Percentiles rank a stretch among this genome's conserved stretches.
phyloP scores from a whole-genome alignment of 495 filamentous ascomycete species.

The Amniculicola lignicola region DNA sequence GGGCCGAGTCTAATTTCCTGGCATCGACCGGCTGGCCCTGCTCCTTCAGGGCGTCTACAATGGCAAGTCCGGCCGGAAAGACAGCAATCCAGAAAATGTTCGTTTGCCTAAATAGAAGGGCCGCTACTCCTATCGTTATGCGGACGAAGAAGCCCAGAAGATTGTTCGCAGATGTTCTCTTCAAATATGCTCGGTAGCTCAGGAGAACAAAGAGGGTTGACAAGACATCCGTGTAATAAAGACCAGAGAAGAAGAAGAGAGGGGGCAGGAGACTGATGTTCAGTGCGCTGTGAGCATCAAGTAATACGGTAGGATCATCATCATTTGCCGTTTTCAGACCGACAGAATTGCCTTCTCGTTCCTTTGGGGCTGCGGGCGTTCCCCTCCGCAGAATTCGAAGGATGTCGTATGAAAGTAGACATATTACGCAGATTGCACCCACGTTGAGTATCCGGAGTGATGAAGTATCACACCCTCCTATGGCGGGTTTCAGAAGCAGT shows the following conservation, averaged over 20 bases:
- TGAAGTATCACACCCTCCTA: constrained; percentile 44
- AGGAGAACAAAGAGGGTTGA: constrained; percentile 57
- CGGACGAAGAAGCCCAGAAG: neutral
- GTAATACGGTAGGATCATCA: neutral
- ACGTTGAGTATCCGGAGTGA: constrained; percentile 54
- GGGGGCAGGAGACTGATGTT: constrained; percentile 87
- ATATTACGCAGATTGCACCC: constrained; percentile 40
- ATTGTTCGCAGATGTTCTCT: neutral
- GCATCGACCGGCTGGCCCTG: neutral
- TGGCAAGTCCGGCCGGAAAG: constrained; percentile 75
- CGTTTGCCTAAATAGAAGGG: constrained; percentile 81
- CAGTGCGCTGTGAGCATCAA: constrained; percentile 57
- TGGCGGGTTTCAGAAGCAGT: constrained; percentile 35
- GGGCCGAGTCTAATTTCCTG: neutral
- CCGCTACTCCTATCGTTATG: constrained; percentile 53
- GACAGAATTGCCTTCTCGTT: neutral
- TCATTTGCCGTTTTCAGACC: neutral
- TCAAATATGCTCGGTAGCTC: constrained; percentile 39
- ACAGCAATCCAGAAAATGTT: constrained; percentile 94
- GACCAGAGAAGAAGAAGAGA: constrained; percentile 87
- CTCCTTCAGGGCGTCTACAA: constrained; percentile 41
- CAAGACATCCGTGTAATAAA: constrained; percentile 90
- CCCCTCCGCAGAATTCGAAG: constrained; percentile 20
- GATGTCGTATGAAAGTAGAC: constrained; percentile 12
- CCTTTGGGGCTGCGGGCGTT: neutral